Percentiles rank a stretch among this genome's conserved stretches.
These are phyloP conservation scores for Trypanosoma vivax DNA, from an alignment of 208 protist species.

Conservation along the genomic window DNA sequence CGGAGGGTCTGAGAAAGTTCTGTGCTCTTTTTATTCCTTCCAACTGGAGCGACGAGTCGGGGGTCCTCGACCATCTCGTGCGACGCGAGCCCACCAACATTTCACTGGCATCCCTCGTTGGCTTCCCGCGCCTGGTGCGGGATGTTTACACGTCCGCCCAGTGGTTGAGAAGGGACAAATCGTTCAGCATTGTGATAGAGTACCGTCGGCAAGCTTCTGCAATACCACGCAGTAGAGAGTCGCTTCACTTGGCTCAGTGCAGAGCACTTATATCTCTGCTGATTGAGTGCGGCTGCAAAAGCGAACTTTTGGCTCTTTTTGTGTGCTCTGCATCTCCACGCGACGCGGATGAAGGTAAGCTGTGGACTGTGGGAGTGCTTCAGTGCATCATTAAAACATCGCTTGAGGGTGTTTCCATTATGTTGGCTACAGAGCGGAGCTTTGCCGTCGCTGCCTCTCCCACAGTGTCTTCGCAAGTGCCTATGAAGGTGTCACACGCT, in stretches of 20 bases:
- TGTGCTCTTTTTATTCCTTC: conserved; percentile 42
- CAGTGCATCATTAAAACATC: conserved; percentile 9
- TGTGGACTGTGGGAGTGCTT: conserved; percentile 20
- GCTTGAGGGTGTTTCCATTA: conserved; percentile 7
- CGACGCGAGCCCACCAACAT: conserved; percentile 58
- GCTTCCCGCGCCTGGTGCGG: conserved; percentile 45
- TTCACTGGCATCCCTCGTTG: conserved; percentile 62
- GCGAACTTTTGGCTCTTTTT: conserved; percentile 37
- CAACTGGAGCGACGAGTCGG: conserved; percentile 52
- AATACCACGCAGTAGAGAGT: background rate
- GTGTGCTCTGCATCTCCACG: conserved; percentile 17
- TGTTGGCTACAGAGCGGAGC: background rate
- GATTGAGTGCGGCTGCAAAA: conserved; percentile 32
- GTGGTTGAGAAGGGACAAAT: conserved; percentile 45
- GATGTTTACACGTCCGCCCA: conserved; percentile 59
- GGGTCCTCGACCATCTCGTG: conserved; percentile 58
- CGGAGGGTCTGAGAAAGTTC: conserved; percentile 48
- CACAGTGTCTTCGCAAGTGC: background rate
- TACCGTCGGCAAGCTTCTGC: conserved; percentile 9
- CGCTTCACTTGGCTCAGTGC: conserved; percentile 47
- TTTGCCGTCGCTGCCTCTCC: background rate
- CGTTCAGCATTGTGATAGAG: conserved; percentile 40
- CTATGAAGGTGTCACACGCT: background rate
- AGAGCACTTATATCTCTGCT: conserved; percentile 31
- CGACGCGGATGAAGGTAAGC: conserved; percentile 9